Evolutionary conservation across 352 stramenopile genomes (phyloP).

Genomic region (Phytopythium montanum): DNA sequence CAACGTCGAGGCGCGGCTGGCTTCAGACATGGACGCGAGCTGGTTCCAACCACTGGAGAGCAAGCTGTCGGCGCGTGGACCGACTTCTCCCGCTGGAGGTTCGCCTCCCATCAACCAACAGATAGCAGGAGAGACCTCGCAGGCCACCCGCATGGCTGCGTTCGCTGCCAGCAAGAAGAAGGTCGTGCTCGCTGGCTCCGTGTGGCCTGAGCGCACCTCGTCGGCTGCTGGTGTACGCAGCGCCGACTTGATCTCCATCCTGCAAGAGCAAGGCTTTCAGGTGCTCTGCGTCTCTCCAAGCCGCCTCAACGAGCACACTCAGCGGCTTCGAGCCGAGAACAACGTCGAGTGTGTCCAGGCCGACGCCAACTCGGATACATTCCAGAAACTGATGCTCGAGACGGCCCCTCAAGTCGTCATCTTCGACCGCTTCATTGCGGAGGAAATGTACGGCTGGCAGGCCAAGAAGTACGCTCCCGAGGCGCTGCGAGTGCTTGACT

Average conservation of each 20-base stretch:
- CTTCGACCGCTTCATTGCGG: slow-evolving; percentile 81
- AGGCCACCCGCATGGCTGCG: slow-evolving; percentile 31
- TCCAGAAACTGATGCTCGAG: slow-evolving; percentile 61
- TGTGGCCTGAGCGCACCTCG: slow-evolving; percentile 87
- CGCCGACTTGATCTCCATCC: slow-evolving; percentile 63
- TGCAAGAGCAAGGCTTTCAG: slow-evolving; percentile 58
- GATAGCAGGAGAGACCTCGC: neutral
- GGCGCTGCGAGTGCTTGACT: slow-evolving; percentile 85
- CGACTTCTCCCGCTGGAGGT: neutral
- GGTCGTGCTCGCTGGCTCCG: slow-evolving; percentile 60
- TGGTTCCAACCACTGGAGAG: slow-evolving; percentile 79
- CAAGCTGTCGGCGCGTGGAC: slow-evolving; percentile 7
- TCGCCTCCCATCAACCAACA: neutral
- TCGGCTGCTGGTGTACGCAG: slow-evolving; percentile 87
- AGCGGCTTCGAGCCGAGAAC: slow-evolving; percentile 32
- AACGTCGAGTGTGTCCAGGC: slow-evolving; percentile 61
- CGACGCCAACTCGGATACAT: slow-evolving; percentile 65
- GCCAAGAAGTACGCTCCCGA: slow-evolving; percentile 67
- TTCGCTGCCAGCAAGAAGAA: slow-evolving; percentile 64
- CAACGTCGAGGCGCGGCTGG: slow-evolving; percentile 62
- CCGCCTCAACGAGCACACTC: slow-evolving; percentile 69
- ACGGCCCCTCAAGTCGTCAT: slow-evolving; percentile 63
- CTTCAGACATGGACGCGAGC: slow-evolving; percentile 58
- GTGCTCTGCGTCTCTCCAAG: slow-evolving; percentile 79
- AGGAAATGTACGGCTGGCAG: slow-evolving; percentile 88